These are phyloP conservation scores for Yarrowia osloensis DNA, from an alignment of 805 yeast genomes.

Conservation along the genomic window DNA sequence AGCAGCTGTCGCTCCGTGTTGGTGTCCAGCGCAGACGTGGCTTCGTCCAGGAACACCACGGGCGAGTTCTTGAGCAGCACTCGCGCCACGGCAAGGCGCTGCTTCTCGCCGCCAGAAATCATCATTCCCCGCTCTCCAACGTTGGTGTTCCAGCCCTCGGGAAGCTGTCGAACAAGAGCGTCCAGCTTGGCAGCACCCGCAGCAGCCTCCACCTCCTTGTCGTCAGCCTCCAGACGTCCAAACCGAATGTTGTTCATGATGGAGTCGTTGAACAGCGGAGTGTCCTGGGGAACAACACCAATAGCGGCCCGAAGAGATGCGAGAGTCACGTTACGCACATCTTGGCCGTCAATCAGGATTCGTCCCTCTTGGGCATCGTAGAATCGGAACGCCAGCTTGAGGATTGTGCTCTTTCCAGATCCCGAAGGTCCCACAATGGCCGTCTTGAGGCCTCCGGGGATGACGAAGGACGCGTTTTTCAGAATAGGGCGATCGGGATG, in stretches of 20 bases:
- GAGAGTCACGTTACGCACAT: slow-evolving; percentile 70
- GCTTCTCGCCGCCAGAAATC: slow-evolving; percentile 99
- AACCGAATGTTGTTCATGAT: slow-evolving; percentile 84
- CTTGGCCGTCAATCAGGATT: slow-evolving; percentile 85
- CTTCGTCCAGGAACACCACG: slow-evolving; percentile 94
- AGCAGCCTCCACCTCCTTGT: slow-evolving; percentile 66
- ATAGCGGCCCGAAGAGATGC: slow-evolving; percentile 71
- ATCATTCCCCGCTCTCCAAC: slow-evolving; percentile 97
- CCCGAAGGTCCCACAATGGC: slow-evolving; percentile 98
- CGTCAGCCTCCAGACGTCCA: slow-evolving; percentile 73
- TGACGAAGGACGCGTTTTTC: slow-evolving; percentile 73
- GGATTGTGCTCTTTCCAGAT: slow-evolving; percentile 88
- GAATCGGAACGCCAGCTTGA: slow-evolving; percentile 82
- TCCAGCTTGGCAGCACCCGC: slow-evolving; percentile 71
- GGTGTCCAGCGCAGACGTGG: slow-evolving; percentile 92
- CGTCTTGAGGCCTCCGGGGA: slow-evolving; percentile 87
- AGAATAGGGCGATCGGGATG: slow-evolving; percentile 86
- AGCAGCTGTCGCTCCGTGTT: slow-evolving; percentile 88
- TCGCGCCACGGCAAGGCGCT: slow-evolving; percentile 89
- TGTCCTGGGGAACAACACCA: slow-evolving; percentile 97
- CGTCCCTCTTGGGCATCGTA: slow-evolving; percentile 81
- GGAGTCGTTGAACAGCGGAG: slow-evolving; percentile 91
- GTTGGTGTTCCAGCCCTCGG: slow-evolving; percentile 79
- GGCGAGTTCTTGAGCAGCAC: slow-evolving; percentile 83
- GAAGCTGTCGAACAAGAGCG: slow-evolving; percentile 63